Conservation (phyloP, 192 early-diverging fungal genomes). For the Backusella australiensis region DNA sequence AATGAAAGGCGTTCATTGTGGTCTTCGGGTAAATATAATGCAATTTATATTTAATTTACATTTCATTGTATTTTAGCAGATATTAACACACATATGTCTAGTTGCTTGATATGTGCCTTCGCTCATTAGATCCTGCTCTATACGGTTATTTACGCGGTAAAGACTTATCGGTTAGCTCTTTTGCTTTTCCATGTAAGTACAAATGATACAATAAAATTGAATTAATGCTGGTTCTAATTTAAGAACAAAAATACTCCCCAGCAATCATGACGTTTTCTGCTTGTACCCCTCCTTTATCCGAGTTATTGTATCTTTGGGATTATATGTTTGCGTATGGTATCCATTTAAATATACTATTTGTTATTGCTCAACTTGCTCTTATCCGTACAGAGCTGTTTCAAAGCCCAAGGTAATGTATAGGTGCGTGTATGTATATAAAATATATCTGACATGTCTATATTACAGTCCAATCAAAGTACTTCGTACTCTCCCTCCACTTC, state of each 20-base stretch:
- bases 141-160: slow-evolving; percentile 71
- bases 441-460: background rate
- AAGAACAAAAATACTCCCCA: background rate
- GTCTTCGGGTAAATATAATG: slow-evolving; percentile 61
- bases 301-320: slow-evolving; percentile 91
- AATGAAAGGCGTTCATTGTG: slow-evolving; percentile 87
- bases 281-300: slow-evolving; percentile 79
- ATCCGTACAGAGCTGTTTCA: slow-evolving; percentile 74
- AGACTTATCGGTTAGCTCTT: slow-evolving; percentile 72
- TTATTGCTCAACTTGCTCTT: slow-evolving; percentile 78
- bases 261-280: slow-evolving; percentile 90
- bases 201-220: background rate
- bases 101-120: slow-evolving; percentile 82
- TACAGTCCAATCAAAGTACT: slow-evolving; percentile 70
- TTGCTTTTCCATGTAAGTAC: slow-evolving; percentile 84
- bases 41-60: background rate
- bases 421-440: background rate
- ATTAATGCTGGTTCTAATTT: background rate
- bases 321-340: slow-evolving; percentile 87
- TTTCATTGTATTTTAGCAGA: background rate
- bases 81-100: slow-evolving; percentile 21
- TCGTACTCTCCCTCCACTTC: slow-evolving; percentile 61
- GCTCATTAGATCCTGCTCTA: slow-evolving; percentile 69
- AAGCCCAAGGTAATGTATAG: slow-evolving; percentile 53
- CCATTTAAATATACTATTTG: slow-evolving; percentile 90